A percentile compares a stretch with the other conserved stretches of the same genome.
phyloP scores from a whole-genome alignment of 495 filamentous ascomycete species.

The Penicillium mononematosum region DNA sequence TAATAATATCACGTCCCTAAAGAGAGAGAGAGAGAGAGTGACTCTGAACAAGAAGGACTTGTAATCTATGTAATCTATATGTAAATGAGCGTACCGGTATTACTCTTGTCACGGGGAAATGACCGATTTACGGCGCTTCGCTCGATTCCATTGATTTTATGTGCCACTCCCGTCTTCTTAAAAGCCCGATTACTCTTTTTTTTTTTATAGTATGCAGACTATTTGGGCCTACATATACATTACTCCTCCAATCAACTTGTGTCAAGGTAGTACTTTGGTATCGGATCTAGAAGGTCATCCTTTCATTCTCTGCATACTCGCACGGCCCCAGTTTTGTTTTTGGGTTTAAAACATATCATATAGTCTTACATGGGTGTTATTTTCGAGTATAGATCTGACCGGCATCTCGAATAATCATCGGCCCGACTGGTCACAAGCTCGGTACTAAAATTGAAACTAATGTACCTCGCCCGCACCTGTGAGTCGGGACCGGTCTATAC shows the following conservation, averaged over 20 bases:
- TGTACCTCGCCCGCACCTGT: conserved; percentile 1
- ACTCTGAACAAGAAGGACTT: neutral
- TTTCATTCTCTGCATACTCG: conserved; percentile 1
- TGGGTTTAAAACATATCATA: neutral
- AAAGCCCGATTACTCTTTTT: neutral
- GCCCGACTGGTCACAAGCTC: conserved; percentile 8
- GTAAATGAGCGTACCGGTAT: conserved; percentile 1
- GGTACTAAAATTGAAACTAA: conserved; percentile 9
- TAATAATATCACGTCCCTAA: conserved; percentile 3
- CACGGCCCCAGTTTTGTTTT: neutral
- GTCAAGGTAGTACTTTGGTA: neutral
- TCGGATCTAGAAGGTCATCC: neutral
- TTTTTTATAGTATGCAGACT: neutral
- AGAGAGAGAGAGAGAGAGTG: neutral
- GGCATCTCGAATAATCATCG: conserved; percentile 10
- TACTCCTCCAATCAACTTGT: neutral
- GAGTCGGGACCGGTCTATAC: conserved; percentile 10
- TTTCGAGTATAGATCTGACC: neutral
- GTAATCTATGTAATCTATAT: conserved; percentile 8
- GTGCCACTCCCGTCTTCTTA: conserved; percentile 3
- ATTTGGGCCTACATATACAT: neutral
- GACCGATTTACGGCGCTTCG: conserved; percentile 23
- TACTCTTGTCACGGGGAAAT: conserved; percentile 4
- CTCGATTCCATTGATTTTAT: conserved; percentile 1
- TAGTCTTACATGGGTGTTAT: neutral